Percentiles rank a stretch among this genome's conserved stretches.
Conservation (phyloP, 2,329 filamentous ascomycete genomes). For the Ascochyta lentis region DNA sequence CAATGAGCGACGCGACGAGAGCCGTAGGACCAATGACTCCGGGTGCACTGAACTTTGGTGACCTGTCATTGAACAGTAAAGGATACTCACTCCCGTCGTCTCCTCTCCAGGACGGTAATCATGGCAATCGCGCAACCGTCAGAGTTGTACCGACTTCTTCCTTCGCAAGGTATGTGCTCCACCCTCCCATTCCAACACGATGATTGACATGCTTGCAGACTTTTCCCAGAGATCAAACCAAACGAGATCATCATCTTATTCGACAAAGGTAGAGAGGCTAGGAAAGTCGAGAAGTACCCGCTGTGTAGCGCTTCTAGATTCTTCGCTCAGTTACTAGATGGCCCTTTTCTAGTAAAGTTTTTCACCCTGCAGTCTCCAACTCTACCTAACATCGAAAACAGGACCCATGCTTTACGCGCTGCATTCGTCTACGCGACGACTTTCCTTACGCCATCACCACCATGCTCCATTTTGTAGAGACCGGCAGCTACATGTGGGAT, state of each 20-base stretch:
- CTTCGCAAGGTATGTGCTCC: slow-evolving; percentile 16
- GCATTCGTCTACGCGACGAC: slow-evolving; percentile 30
- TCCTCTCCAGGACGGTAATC: neutral
- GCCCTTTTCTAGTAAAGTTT: slow-evolving; percentile 13
- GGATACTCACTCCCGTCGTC: neutral
- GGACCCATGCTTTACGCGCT: neutral
- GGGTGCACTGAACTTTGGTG: slow-evolving; percentile 21
- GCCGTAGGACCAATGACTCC: slow-evolving; percentile 10
- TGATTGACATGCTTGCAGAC: slow-evolving; percentile 12
- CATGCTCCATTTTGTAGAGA: slow-evolving; percentile 30
- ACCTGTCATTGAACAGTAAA: slow-evolving; percentile 17
- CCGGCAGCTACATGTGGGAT: slow-evolving; percentile 27
- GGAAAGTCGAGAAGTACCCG: slow-evolving; percentile 24
- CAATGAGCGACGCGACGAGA: neutral
- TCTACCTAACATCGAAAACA: neutral
- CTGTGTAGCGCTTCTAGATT: slow-evolving; percentile 24
- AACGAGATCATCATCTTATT: slow-evolving; percentile 28
- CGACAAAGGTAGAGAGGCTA: slow-evolving; percentile 21
- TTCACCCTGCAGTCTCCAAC: neutral
- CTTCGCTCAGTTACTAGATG: slow-evolving; percentile 23
- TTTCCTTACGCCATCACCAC: slow-evolving; percentile 28
- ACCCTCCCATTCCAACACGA: neutral
- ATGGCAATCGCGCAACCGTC: slow-evolving; percentile 15
- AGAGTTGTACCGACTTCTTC: slow-evolving; percentile 2
- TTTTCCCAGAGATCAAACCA: slow-evolving; percentile 13